Evolutionary conservation across 1,284 basidiomycete species (phyloP).

Genomic region (Ceratobasidium theobromae): DNA sequence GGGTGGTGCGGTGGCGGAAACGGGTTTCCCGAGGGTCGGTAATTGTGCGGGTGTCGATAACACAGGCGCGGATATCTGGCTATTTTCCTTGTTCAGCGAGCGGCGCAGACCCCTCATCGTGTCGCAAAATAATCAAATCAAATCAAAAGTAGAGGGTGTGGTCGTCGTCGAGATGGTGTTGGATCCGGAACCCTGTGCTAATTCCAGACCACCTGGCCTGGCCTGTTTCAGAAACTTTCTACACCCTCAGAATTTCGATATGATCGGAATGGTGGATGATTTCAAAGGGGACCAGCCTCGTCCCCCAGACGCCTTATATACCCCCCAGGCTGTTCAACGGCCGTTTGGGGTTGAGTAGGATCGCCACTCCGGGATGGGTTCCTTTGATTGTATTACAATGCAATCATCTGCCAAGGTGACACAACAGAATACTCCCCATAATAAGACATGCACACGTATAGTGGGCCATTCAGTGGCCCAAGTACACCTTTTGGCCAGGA

Average conservation of each 20-base stretch:
- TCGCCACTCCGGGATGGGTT: too few species aligned
- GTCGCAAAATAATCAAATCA: constrained; percentile 2
- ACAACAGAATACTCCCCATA: too few species aligned
- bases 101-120: constrained; percentile 84
- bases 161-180: constrained; percentile 23
- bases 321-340: too few species aligned
- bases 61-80: constrained; percentile 48
- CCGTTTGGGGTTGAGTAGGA: too few species aligned
- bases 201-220: constrained; percentile 20
- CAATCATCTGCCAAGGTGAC: too few species aligned
- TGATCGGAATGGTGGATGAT: neutral
- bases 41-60: constrained; percentile 49
- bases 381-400: too few species aligned
- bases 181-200: constrained; percentile 6
- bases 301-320: too few species aligned
- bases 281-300: too few species aligned
- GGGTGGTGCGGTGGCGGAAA: constrained; percentile 74
- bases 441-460: too few species aligned
- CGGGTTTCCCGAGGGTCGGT: constrained; percentile 59
- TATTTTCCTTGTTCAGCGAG: constrained; percentile 75
- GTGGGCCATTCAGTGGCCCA: too few species aligned
- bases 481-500: too few species aligned
- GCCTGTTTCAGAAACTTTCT: constrained; percentile 1
- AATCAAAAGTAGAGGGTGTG: neutral
- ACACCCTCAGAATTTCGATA: neutral